Base-by-base conservation (phyloP, 2,329 filamentous ascomycete species). In the Pseudopyrenochaeta lycopersici region DNA sequence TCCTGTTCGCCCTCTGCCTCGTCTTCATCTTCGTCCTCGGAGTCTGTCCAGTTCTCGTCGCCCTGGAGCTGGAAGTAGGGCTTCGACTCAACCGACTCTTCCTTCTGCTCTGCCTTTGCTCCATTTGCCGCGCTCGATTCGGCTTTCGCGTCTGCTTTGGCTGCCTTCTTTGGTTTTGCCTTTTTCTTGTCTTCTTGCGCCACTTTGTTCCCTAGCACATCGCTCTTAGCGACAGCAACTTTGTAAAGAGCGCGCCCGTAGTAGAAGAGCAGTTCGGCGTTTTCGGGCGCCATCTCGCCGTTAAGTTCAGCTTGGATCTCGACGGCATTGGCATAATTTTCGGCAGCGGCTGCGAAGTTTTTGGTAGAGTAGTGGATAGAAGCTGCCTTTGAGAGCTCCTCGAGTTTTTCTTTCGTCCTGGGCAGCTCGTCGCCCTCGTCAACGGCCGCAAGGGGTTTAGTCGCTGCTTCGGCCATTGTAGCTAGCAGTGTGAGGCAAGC, bases 201-300 rank as follows among this genome's bases (percentile, higher is more conserved):
- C 17, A 93, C 90, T 69, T 90, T 90, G 30, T 90, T 91, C 52
- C 95, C 95, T 31, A 99, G 83, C 20, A 99, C 93, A 71, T 98
- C 93, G 72, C 92, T 97, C 77, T 96, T 97, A 75, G 87, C 89
- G 74, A 98, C 90, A 27, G 93, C 95, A 55, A 98, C 90, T 75
- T 93, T 93, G 83, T 96, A 98, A 17, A 99, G 81, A 51, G 92
- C 92, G 72, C 94, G 91, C 12, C 95, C 95, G 77, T 99, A 99
- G 60, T 92, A 86, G 76, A 96, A 99, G 17, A 98, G 86, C 41
- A 99, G 86, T 73, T 98, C 94, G 45, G 93, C 94, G 68, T 99
- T 99, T 52, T 92, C 88, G 3, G 91, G 87, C 14, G 88, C 88
- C 84, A 96, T 90, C 78, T 98, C 95, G 75, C 94, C 95, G 75